Percentiles rank a stretch among this genome's conserved stretches.
These are phyloP conservation scores for Hansenula sp. DNA, from an alignment of 1,139 yeast genomes.

Conservation along the genomic window DNA sequence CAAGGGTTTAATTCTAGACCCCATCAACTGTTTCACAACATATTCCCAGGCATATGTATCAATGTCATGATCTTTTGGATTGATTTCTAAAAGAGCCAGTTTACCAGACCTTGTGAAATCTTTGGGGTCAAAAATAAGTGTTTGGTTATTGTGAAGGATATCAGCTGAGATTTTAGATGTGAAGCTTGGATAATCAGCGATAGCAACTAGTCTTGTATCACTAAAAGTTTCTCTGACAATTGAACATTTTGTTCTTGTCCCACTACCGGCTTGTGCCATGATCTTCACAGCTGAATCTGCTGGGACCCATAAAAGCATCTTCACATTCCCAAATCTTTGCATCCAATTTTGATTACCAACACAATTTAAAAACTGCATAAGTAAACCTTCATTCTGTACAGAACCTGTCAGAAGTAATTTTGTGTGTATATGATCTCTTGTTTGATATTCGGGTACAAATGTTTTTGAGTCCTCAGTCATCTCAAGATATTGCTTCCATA, in stretches of 20 bases:
- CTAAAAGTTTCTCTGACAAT: constrained; percentile 59
- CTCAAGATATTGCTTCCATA: constrained; percentile 56
- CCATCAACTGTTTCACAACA: constrained; percentile 62
- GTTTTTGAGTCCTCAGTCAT: constrained; percentile 40
- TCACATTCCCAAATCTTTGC: constrained; percentile 66
- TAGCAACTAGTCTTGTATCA: constrained; percentile 48
- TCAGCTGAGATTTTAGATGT: constrained; percentile 15
- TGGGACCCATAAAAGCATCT: constrained; percentile 63
- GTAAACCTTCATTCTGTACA: constrained; percentile 55
- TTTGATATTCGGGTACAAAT: constrained; percentile 36
- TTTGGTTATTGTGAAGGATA: constrained; percentile 19
- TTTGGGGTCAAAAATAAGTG: constrained; percentile 20
- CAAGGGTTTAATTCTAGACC: constrained; percentile 46
- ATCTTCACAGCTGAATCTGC: constrained; percentile 59
- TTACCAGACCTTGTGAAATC: constrained; percentile 18
- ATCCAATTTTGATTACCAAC: constrained; percentile 72
- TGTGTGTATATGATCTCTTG: constrained; percentile 50
- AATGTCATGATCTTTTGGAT: constrained; percentile 41
- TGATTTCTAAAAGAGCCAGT: constrained; percentile 50
- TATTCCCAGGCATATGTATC: constrained; percentile 62
- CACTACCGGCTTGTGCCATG: constrained; percentile 44
- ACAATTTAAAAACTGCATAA: constrained; percentile 77
- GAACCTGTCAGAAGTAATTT: constrained; percentile 45
- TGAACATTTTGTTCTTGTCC: constrained; percentile 52
- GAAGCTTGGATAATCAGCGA: constrained; percentile 28